A percentile compares a stretch with the other conserved stretches of the same genome.
Evolutionary conservation across 2,329 filamentous ascomycete species (phyloP).

Genomic region (Epichloe sp.): DNA sequence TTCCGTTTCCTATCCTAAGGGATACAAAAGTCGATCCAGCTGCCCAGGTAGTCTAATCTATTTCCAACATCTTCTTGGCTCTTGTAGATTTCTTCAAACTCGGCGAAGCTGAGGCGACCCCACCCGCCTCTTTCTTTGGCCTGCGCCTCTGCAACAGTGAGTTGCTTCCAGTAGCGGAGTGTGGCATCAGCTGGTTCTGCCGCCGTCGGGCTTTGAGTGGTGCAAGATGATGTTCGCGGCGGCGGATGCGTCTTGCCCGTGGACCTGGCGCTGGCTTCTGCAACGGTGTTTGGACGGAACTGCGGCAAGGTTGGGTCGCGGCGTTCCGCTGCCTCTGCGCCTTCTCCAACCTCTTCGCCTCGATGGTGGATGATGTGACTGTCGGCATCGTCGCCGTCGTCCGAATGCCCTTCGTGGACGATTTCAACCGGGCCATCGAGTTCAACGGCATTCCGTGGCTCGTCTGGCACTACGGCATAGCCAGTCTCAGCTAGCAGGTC

Average conservation of each 20-base stretch:
- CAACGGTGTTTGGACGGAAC: conserved; percentile 44
- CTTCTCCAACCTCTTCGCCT: conserved; percentile 11
- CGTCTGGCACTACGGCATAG: conserved; percentile 26
- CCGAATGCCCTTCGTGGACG: conserved; percentile 10
- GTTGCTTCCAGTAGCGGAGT: conserved; percentile 35
- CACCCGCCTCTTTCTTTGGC: conserved; percentile 62
- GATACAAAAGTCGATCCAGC: conserved; percentile 78
- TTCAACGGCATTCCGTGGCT: conserved; percentile 20
- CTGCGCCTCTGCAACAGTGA: conserved; percentile 55
- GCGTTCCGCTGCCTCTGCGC: conserved; percentile 12
- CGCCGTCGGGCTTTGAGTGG: background rate
- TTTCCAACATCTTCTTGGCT: conserved; percentile 48
- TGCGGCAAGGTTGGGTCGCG: conserved; percentile 56
- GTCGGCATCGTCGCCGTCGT: background rate
- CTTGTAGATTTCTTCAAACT: conserved; percentile 68
- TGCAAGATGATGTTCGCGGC: background rate
- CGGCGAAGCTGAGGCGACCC: conserved; percentile 62
- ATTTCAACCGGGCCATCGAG: conserved; percentile 15
- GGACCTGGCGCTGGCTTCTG: conserved; percentile 9
- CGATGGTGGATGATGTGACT: background rate
- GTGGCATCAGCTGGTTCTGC: conserved; percentile 14
- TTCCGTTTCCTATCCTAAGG: conserved; percentile 27
- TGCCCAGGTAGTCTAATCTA: conserved; percentile 67
- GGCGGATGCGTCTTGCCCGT: background rate
- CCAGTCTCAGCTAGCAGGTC: conserved; percentile 31